phyloP scores from a whole-genome alignment of 2,329 filamentous ascomycete genomes.

The Alternaria ventricosa region DNA sequence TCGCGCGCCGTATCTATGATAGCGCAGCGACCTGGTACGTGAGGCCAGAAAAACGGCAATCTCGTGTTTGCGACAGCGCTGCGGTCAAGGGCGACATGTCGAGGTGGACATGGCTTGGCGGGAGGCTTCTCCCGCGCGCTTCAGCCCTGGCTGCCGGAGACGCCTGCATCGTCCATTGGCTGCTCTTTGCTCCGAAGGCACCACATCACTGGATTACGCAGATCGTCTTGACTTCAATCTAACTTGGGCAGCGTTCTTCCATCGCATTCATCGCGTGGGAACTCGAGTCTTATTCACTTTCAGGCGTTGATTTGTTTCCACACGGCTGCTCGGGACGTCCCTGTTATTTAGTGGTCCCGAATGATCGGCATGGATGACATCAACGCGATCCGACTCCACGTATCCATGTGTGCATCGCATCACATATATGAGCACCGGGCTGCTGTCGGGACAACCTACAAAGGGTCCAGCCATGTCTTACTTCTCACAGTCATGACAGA shows the following conservation, averaged over 20 bases:
- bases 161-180: slow-evolving; percentile 4
- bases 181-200: neutral
- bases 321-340: neutral
- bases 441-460: neutral
- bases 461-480: neutral
- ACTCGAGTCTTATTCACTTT: neutral
- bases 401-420: neutral
- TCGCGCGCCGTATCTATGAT: slow-evolving; percentile 9
- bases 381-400: neutral
- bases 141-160: slow-evolving; percentile 4
- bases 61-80: slow-evolving; percentile 9
- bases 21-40: neutral
- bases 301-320: neutral
- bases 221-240: neutral
- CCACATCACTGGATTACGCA: neutral
- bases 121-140: slow-evolving; percentile 9
- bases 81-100: slow-evolving; percentile 3
- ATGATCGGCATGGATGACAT: slow-evolving; percentile 6
- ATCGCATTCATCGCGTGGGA: neutral
- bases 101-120: slow-evolving; percentile 13
- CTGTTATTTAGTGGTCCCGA: neutral
- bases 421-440: neutral
- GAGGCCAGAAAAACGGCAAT: neutral
- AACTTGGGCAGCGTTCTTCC: neutral
- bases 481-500: neutral